Base-by-base conservation (phyloP, 306 rosid species). In the Lathyrus oleraceus region DNA sequence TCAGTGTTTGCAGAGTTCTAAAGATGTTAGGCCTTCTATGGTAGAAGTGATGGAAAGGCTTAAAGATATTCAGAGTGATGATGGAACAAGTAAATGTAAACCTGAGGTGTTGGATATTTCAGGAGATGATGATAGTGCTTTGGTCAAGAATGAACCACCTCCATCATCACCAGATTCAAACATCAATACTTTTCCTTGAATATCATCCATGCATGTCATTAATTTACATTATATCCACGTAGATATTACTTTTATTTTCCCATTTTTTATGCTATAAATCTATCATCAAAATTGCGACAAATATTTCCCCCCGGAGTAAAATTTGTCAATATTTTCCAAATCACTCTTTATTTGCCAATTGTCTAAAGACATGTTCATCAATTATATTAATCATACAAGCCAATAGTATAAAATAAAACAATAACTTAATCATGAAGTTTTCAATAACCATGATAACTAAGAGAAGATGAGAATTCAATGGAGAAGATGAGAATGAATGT, bases 1-100 rank as follows among this genome's bases (percentile, higher is more conserved):
- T 77, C 90, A 62, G 81, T 94, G 98, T 70, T 75, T 94, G 79
- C 98, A 94, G 65, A 47, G 67, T 61, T 75, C 72, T 59, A 87
- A 85, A 51, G 96, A 90, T 9, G 48, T 69, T 65, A 85, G 98
- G 36, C 98, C 98, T 9, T 70, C 81, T 1, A 88, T 90, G 98
- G 54, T 1, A 1, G 78, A 82, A 53, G 95, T 90, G 67, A 52
- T 82, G 67, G 82, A 83, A 5, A 78, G 76, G 35, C 76, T 91
- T 1, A 76, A 30, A 66, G 80, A 78, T 43, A 87, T 80, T 78
- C 79, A 83, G n/a, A 76, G 67, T 54, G 63, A 67, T 59, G 86
- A 67, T 59, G 86, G 76, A 10, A 49, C 27, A 14, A n/a, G 14
- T 12, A 71, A 73, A 23, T 66, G 57, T 11, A 77, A 66, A 47